Evolutionary conservation across 129 eudicot species (phyloP), one percentile per base, ranked within the genome.

Genomic region (Cynara cardunculus): DNA sequence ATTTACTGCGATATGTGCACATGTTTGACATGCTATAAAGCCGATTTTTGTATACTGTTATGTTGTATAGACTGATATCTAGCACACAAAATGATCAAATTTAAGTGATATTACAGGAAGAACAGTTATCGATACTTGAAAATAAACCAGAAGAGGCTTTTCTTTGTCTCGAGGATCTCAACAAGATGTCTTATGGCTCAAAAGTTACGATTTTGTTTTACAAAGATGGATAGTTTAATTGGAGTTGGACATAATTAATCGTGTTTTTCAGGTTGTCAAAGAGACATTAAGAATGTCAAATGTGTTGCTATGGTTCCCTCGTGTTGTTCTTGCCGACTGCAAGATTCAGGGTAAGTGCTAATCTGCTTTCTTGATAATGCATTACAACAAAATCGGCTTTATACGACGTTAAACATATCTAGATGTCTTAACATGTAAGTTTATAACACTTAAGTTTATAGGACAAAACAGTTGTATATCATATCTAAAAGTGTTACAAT

Each of bases 281-380:
- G 93, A 89, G 83, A 89, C 93, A 11, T 41, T 87, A 72, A 62
- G 93, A 53, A 89, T 89, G 93, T 78, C 90, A 25, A 89, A 89
- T 85, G 85, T 87, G 64, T 19, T 87, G 74, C 39, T 85, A 56
- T 89, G 93, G 93, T 87, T 77, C 44, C 93, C 93, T 71, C 90
- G 90, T 32, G 86, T 89, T 30, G 88, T 86, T 44, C 81, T 77
- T 65, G 82, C 72, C 16, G 87, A 89, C 72, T 87, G 91, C 79
- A 79, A 49, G 32, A 81, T 89, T 59, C 84, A 87, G 11, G 94
- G 94, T 64, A 83, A 67, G 69, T 76, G 24, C 65, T 56, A n/a
- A 56, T 56, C 1, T 56, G 24, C 4, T 56, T 56, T 56, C 64
- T 53, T 53, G n/a, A 0, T 44, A 44, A 44, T 44, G 59, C 5